Base-by-base conservation (phyloP, 805 yeast genomes). In the Crinitomyces ghanaensis region DNA sequence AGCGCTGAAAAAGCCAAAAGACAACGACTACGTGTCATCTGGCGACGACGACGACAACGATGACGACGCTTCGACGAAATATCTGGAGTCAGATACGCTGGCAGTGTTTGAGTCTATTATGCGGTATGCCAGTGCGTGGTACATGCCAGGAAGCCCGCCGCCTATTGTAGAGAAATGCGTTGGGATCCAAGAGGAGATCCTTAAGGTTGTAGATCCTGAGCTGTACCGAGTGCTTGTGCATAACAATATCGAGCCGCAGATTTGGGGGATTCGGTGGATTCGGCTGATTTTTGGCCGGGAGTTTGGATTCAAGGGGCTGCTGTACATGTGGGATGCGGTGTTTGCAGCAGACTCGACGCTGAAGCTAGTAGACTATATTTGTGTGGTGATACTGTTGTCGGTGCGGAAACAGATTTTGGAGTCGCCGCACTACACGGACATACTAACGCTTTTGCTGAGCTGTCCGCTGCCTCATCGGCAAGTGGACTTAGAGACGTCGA, bases 231-330 rank as follows among this genome's bases (percentile, higher is more conserved):
- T 42, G 28, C 38, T 56, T 14, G 34, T 34, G 12, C 33, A 33
- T 9, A 35, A 48, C 18, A 45, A 39, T 3, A 47, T 56, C 11
- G 61, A 56, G 38, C 59, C 61, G 1, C 61, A 56, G 38, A 45
- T 56, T 15, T 56, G 61, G 61, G 61, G 56, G 3, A 45, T 56
- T 5, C 42, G 59, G 16, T 57, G 60, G 60, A 44, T 57, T 19
- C 38, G 62, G 9, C 39, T 57, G 25, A 36, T 57, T 27, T 56
- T 57, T 28, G 49, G 57, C 6, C 40, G 62, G 11, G 62, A 57
- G 39, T 57, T 57, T 36, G 44, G 40, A 7, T 51, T 56, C 30
- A 28, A 38, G 14, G 36, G 35, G n/a, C 34, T 44, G 28, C 38
- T 57, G 25, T 26, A 19, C 8, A 33, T 57, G 13, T 57, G 62